Base-by-base conservation (phyloP, 257 asterid genomes). In the Henckelia pumila region DNA sequence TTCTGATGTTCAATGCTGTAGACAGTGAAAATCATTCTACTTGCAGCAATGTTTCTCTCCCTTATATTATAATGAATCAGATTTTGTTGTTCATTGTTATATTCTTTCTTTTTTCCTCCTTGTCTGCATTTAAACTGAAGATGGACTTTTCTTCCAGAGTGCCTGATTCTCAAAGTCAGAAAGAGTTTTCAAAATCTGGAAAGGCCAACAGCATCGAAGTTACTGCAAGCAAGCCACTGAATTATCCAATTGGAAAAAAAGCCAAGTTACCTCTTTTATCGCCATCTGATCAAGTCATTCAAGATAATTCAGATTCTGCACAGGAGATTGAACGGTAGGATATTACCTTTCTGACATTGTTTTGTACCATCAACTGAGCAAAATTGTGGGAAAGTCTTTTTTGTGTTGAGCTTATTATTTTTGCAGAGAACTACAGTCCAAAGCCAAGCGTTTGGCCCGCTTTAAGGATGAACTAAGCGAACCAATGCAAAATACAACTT, bases 391-490 rank as follows among this genome's bases (percentile, higher is more conserved):
- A 37, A 71, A 66, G 49, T 47, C 75, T 47, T 72, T 4, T 19
- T 72, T 68, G 59, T 71, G 26, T 72, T 76, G 56, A 66, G 63
- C 63, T 70, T 47, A 69, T 22, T 71, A 37, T 67, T 11, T 61
- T 64, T 59, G 22, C 78, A 93, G 99, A 79, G 99, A 93, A 82
- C 57, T 80, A 70, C 79, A 78, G 33, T 96, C 96, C 79, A 93
- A 88, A 81, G 95, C 95, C 75, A 91, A 90, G 78, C 95, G 99
- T 49, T 71, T 93, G 62, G 88, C 88, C 72, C 96, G 99, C 71
- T 93, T 93, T 76, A 90, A 82, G 79, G 87, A 86, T 77, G 97
- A 90, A 76, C 79, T 88, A 55, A 82, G 73, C 69, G 80, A 74
- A 61, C 86, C 84, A 23, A 80, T 30, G 23, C 82, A 75, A 66